These are phyloP conservation scores for Trichoderma atrobrunneum DNA, from an alignment of 2,329 filamentous ascomycete species.

Conservation along the genomic window DNA sequence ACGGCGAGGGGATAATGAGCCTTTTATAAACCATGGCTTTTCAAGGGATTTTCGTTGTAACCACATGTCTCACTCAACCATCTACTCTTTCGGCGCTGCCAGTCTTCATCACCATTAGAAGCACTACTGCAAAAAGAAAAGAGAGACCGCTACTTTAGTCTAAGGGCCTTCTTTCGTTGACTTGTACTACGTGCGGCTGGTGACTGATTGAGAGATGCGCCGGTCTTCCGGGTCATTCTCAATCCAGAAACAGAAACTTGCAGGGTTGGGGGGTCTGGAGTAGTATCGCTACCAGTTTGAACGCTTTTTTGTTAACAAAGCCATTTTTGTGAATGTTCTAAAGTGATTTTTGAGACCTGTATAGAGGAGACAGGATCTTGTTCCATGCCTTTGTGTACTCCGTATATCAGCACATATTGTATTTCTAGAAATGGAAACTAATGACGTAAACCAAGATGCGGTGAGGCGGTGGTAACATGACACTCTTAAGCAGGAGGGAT, in stretches of 20 bases:
- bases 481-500: neutral
- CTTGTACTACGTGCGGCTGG: neutral
- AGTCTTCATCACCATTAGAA: neutral
- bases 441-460: neutral
- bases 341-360: neutral
- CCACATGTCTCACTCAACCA: neutral
- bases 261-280: neutral
- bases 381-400: neutral
- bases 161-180: neutral
- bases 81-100: neutral
- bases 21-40: neutral
- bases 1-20: neutral
- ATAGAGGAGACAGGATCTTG: neutral
- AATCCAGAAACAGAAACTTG: neutral
- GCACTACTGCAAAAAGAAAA: neutral
- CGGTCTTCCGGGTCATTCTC: neutral
- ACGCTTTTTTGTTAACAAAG: neutral
- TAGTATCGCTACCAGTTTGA: neutral
- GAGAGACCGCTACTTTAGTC: neutral
- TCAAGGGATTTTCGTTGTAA: neutral
- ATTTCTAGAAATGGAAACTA: neutral
- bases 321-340: neutral
- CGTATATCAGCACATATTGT: neutral
- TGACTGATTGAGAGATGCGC: neutral
- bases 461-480: neutral